Conservation (phyloP, 2,329 filamentous ascomycete species). For the Colletotrichum melonis region DNA sequence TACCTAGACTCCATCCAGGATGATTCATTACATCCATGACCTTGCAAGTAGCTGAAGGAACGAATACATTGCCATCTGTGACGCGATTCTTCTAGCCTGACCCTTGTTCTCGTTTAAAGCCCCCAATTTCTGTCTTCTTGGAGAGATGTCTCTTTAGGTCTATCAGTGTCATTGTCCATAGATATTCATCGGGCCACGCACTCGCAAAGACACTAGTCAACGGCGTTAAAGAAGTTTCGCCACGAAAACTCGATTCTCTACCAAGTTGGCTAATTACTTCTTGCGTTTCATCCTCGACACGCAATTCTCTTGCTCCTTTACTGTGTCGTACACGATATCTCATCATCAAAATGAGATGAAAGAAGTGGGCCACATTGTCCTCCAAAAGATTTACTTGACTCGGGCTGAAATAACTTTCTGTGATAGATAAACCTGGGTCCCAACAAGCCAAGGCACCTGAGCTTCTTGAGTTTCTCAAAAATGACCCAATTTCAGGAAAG, state of each 20-base stretch:
- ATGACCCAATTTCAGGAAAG: background rate
- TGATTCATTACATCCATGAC: too few species aligned
- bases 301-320: background rate
- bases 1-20: too few species aligned
- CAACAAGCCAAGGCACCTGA: background rate
- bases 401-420: background rate
- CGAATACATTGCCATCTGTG: too few species aligned
- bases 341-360: background rate
- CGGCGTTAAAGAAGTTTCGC: background rate
- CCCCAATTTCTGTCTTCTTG: too few species aligned
- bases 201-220: background rate
- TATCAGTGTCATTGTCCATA: background rate
- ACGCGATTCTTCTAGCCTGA: too few species aligned
- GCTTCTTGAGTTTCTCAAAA: background rate
- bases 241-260: background rate
- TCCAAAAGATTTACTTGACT: background rate
- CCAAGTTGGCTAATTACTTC: background rate
- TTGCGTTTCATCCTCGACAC: background rate
- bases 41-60: too few species aligned
- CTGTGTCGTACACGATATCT: background rate
- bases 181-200: background rate
- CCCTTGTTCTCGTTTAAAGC: too few species aligned
- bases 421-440: background rate
- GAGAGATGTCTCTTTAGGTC: background rate
- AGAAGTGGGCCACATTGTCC: background rate